These are phyloP conservation scores for Aspergillus heteromorphus DNA, from an alignment of 495 filamentous ascomycete genomes.

Conservation along the genomic window DNA sequence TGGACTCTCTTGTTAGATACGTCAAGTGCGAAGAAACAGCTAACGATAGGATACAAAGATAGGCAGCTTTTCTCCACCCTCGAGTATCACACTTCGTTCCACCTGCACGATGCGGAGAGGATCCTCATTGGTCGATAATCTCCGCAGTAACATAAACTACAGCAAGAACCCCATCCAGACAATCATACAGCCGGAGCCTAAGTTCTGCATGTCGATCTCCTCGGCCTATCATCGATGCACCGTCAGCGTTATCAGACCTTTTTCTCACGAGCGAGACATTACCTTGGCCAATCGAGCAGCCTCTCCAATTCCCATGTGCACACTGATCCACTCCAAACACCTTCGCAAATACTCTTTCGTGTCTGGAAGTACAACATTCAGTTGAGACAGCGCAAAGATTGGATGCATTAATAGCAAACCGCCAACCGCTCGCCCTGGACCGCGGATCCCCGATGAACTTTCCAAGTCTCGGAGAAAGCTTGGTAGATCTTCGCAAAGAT, in stretches of 20 bases:
- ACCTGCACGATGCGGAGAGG: too few species aligned
- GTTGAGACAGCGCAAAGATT: constrained; percentile 20
- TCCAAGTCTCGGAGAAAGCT: constrained; percentile 14
- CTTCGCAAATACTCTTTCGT: constrained; percentile 19
- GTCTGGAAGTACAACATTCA: constrained; percentile 17
- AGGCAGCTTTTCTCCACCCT: too few species aligned
- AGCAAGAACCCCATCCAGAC: constrained; percentile 11
- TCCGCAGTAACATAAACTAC: background rate
- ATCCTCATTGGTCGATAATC: too few species aligned
- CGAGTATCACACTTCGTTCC: too few species aligned
- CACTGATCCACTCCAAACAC: constrained; percentile 25
- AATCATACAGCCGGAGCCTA: constrained; percentile 19
- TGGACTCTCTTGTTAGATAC: too few species aligned
- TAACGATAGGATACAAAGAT: too few species aligned
- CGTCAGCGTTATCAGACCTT: background rate
- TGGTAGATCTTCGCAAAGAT: constrained; percentile 25
- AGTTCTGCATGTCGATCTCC: constrained; percentile 7
- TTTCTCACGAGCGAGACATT: background rate
- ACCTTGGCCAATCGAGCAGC: constrained; percentile 20
- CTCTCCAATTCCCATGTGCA: constrained; percentile 30
- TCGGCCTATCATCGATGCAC: background rate
- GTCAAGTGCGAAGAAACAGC: too few species aligned
- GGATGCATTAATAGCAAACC: constrained; percentile 31
- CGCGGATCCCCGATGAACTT: constrained; percentile 5
- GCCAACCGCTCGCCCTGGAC: constrained; percentile 21